Evolutionary conservation across 148 eudicot species (phyloP), one percentile per base, ranked within the genome.

Genomic region (Dianthus caryophyllus): DNA sequence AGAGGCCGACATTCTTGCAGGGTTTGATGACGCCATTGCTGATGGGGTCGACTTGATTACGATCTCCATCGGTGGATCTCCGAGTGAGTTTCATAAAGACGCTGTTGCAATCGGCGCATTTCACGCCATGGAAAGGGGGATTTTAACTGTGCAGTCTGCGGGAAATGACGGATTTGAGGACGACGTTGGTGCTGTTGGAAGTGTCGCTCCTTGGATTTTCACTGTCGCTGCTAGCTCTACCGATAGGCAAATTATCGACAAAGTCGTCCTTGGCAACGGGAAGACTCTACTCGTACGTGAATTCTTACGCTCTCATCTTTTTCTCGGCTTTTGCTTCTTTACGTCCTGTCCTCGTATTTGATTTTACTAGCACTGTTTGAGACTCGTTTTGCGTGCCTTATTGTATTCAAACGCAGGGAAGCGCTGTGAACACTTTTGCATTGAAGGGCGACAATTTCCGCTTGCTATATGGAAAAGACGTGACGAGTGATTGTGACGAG

Each of bases 31-130:
- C 36, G 96, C 85, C 0, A 79, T 88, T 15, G 82, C 80, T 24
- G 90, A 88, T 66, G 91, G 90, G 6, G 88, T 88, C 25, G 87
- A 86, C 56, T 44, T 88, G 26, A 73, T 86, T 9, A 44, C 90
- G 0, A 26, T 84, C 7, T 88, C 96, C 0, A 0, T 85, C 0
- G 83, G 81, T 9, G 30, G 36, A 17, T n/a, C 1, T 0, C 11
- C 57, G 0, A 2, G 43, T 0, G 57, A 43, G 4, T 25, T 66
- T 13, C 5, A 15, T 17, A 1, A 1, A 2, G 84, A 84, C 38
- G 1, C 47, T 20, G 33, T 79, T 53, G 69, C 89, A 1, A 75
- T 77, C 27, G 84, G 79, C 9, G 29, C 81, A 1, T 81, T 77
- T 33, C 81, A 81, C 43, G 81, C 94, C 0, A 64, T 76, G 73